Base-by-base conservation (phyloP, 2,329 filamentous ascomycete genomes). In the Nigrograna mackinnonii region DNA sequence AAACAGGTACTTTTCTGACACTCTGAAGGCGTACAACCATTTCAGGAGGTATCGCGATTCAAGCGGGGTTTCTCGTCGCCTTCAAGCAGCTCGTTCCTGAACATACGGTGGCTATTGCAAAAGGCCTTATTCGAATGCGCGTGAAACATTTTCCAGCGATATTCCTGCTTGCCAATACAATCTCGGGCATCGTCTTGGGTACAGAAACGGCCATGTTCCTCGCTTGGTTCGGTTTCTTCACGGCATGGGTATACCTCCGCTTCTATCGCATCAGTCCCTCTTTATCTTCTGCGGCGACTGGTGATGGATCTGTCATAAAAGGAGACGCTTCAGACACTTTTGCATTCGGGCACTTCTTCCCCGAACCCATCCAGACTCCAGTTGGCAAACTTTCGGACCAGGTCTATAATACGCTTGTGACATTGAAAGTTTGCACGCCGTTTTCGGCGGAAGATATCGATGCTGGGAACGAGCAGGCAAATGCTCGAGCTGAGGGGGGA, bases 41-140 rank as follows among this genome's bases (percentile, higher is more conserved):
- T 62, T 89, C 88, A 56, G 94, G 94, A 56, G 91, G 91, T 41
- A 86, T 96, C 50, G 85, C 91, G 13, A 78, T 96, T 44, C 92
- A 96, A 69, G 91, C 94, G 35, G 86, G 88, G 48, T 97, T 97
- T 74, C 87, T 99, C 48, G 89, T 97, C 58, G 89, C 92, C 41
- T 96, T 97, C 73, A 97, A 95, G 73, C 94, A 99, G 71, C 88
- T 99, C 37, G 87, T 97, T 24, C 94, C 94, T 17, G 91, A 96
- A 49, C 94, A 99, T 70, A 99, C 94, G 9, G 92, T 97, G 39
- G 94, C 92, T 4, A 82, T 99, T 44, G 92, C 96, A 74, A 87
- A 87, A 52, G 91, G 91, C 51, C 75, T 96, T 47, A 68, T 97
- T 45, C 95, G 94, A 46, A 84, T 97, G 68, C 88, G 92, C 55